Evolutionary conservation across 2,329 filamentous ascomycete species (phyloP), one percentile per base, ranked within the genome.

Genomic region (Nigrospora sphaerica): DNA sequence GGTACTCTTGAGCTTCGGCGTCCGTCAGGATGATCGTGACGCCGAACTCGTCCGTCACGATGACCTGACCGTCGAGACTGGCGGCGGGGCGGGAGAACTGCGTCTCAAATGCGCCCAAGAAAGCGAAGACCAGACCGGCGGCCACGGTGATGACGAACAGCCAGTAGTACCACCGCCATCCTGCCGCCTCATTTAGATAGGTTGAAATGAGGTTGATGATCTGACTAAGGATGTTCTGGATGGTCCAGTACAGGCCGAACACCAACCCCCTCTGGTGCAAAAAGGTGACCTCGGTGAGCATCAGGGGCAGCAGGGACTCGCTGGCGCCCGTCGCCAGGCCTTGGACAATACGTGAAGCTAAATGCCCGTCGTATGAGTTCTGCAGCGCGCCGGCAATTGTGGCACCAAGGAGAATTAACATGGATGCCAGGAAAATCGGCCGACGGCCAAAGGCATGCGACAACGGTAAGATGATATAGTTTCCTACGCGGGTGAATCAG

Each of bases 151-250:
- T 64, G 11, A 58, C 59, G 17, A 65, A 65, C 1, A 69, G 57
- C 62, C 63, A 67, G 42, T 70, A 71, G 51, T 66, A 70, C 63
- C 66, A 71, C 34, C 65, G 54, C 67, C 68, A 70, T 2, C 61
- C 59, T 1, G 64, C 50, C 5, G 61, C 60, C 1, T 59, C 62
- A 3, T 59, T 62, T 28, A 65, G 53, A 39, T 69, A 70, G 6
- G 61, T 65, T 2, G 54, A 55, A 2, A 61, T 61, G 6, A 70
- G 54, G 18, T 62, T 63, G 28, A 70, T 57, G 2, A 48, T 51
- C 7, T 56, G 53, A 33, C 57, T 59, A 44, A 70, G 54, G 17
- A 60, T 55, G 38, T 63, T 69, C 40, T 70, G 66, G 1, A 59
- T 56, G 31, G 60, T 64, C 65, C 65, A 68, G 50, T 69, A 69